Evolutionary conservation across 768 basidiomycete genomes (phyloP).

Genomic region (Naganishia randhawae): DNA sequence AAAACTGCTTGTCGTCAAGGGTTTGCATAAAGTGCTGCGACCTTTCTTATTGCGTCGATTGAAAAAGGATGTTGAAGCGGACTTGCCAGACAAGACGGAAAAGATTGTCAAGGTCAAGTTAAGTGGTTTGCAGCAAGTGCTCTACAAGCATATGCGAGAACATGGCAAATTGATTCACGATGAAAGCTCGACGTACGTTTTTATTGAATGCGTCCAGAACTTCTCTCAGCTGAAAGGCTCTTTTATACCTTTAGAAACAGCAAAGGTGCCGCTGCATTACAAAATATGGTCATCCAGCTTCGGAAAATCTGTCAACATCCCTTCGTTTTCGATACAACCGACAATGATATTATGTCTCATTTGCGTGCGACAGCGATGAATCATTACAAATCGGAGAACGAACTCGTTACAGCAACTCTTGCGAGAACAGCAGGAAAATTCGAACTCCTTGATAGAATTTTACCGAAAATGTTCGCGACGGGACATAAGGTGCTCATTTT

Average conservation of each 20-base stretch:
- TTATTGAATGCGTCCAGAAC: not conserved
- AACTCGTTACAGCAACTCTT: not conserved
- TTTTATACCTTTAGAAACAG: slow-evolving; percentile 30
- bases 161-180: slow-evolving; percentile 80
- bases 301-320: slow-evolving; percentile 98
- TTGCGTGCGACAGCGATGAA: not conserved
- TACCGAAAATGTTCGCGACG: slow-evolving; percentile 90
- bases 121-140: slow-evolving; percentile 83
- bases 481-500: slow-evolving; percentile 92
- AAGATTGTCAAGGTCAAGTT: slow-evolving; percentile 95
- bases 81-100: slow-evolving; percentile 94
- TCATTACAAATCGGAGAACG: not conserved
- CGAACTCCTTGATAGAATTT: slow-evolving; percentile 79
- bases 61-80: slow-evolving; percentile 95
- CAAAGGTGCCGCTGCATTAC: slow-evolving; percentile 39
- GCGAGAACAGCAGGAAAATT: slow-evolving; percentile 81
- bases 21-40: slow-evolving; percentile 89
- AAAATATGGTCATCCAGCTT: slow-evolving; percentile 95
- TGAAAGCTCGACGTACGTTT: slow-evolving; percentile 39
- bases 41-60: slow-evolving; percentile 87
- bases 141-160: slow-evolving; percentile 98
- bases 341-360: slow-evolving; percentile 79
- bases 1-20: slow-evolving; percentile 90
- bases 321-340: slow-evolving; percentile 90
- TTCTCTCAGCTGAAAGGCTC: not conserved